Percentiles rank a stretch among this genome's conserved stretches.
Conservation (phyloP, 345 rosid genomes). For the Boechera stricta region DNA sequence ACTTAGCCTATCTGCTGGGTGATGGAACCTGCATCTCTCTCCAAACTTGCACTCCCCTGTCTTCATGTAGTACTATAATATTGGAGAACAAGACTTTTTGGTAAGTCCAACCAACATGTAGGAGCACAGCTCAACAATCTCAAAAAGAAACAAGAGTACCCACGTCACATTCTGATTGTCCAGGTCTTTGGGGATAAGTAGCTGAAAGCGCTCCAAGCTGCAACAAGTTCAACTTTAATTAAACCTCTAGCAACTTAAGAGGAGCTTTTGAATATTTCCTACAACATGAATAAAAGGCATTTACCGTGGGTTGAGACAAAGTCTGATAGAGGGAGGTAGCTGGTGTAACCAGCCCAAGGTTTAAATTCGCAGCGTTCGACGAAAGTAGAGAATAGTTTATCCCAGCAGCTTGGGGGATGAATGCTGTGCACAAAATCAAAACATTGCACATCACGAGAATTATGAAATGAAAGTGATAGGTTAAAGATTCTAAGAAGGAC, state of each 20-base stretch:
- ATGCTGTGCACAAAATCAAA: slow-evolving; percentile 61
- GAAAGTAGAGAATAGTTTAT: slow-evolving; percentile 56
- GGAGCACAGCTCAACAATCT: slow-evolving; percentile 20
- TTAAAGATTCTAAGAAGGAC: not conserved
- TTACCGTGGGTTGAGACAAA: slow-evolving; percentile 46
- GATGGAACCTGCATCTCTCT: slow-evolving; percentile 87
- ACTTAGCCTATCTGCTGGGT: slow-evolving; percentile 72
- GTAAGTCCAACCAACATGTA: slow-evolving; percentile 13
- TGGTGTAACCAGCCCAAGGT: slow-evolving; percentile 58
- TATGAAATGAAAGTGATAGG: slow-evolving; percentile 2
- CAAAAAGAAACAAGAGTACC: slow-evolving; percentile 36
- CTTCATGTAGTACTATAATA: slow-evolving; percentile 83
- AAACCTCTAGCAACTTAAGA: slow-evolving; percentile 1
- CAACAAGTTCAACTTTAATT: slow-evolving; percentile 31
- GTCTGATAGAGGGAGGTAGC: slow-evolving; percentile 74
- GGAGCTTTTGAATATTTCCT: slow-evolving; percentile 1
- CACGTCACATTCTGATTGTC: slow-evolving; percentile 93
- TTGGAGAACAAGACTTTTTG: not conserved
- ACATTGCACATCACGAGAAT: not conserved
- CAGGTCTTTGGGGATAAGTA: slow-evolving; percentile 86
- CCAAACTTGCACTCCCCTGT: slow-evolving; percentile 88
- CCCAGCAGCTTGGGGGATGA: slow-evolving; percentile 67
- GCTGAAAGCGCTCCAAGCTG: slow-evolving; percentile 65
- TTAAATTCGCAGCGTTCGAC: slow-evolving; percentile 53
- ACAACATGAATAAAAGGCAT: slow-evolving; percentile 31